Conservation (phyloP, 345 rosid species). For the Gossypium ekmanianum region DNA sequence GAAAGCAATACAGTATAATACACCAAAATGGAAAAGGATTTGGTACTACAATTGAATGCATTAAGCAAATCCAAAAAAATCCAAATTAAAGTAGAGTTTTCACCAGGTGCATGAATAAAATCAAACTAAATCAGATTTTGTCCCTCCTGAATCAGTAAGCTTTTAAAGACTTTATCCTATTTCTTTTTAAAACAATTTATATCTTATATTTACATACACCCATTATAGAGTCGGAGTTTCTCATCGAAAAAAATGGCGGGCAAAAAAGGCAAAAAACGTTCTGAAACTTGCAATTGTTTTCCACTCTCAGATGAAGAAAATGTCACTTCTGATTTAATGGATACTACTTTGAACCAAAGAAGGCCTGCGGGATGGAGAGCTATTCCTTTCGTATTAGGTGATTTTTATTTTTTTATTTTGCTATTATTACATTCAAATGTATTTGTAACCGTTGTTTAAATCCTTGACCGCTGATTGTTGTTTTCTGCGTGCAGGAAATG, state of each 20-base stretch:
- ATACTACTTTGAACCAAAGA: background rate
- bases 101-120: background rate
- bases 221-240: background rate
- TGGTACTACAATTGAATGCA: background rate
- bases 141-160: background rate
- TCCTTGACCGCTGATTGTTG: background rate
- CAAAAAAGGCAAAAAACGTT: background rate
- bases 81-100: background rate
- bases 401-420: background rate
- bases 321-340: background rate
- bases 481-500: slow-evolving; percentile 46
- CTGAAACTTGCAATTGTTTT: background rate
- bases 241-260: background rate
- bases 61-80: background rate
- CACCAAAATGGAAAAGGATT: no score
- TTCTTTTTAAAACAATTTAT: background rate
- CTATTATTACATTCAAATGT: no score
- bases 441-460: background rate
- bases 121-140: background rate
- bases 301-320: background rate
- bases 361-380: slow-evolving; percentile 44
- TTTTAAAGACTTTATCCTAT: background rate
- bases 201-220: background rate
- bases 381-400: slow-evolving; percentile 42
- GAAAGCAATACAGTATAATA: no score